These are phyloP conservation scores for Mortierella claussenii DNA, from an alignment of 192 early-diverging fungal species.

Conservation along the genomic window DNA sequence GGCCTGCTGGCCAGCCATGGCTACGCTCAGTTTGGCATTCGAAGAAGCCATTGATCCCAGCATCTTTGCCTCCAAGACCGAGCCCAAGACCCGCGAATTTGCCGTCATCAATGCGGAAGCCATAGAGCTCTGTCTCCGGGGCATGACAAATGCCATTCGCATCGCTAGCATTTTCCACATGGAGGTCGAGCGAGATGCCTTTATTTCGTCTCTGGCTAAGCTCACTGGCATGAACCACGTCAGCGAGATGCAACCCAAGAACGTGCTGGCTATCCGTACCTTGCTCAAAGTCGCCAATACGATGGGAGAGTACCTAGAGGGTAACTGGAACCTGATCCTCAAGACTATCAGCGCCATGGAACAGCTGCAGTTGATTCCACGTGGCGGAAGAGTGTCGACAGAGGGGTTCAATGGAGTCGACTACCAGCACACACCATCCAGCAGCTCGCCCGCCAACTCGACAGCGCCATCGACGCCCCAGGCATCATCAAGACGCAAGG, in stretches of 20 bases:
- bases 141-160: slow-evolving; percentile 82
- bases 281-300: slow-evolving; percentile 80
- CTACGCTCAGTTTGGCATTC: slow-evolving; percentile 83
- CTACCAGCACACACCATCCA: slow-evolving; percentile 41
- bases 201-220: slow-evolving; percentile 89
- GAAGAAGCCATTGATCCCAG: slow-evolving; percentile 82
- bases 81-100: slow-evolving; percentile 55
- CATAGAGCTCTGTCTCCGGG: slow-evolving; percentile 79
- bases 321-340: slow-evolving; percentile 84
- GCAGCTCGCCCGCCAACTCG: slow-evolving; percentile 8
- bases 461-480: slow-evolving; percentile 24
- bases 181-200: slow-evolving; percentile 91
- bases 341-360: slow-evolving; percentile 91
- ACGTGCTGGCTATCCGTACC: slow-evolving; percentile 88
- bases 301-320: slow-evolving; percentile 69
- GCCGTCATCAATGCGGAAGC: slow-evolving; percentile 63
- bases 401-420: slow-evolving; percentile 58
- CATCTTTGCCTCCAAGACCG: slow-evolving; percentile 29
- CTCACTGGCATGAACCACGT: slow-evolving; percentile 87
- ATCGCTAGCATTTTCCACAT: slow-evolving; percentile 86
- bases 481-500: slow-evolving; percentile 39
- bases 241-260: slow-evolving; percentile 88
- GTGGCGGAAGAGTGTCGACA: slow-evolving; percentile 54
- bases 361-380: slow-evolving; percentile 80
- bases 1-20: slow-evolving; percentile 87